Evolutionary conservation across 2,329 filamentous ascomycete genomes (phyloP).

Genomic region (Beauveria rudraprayagi): DNA sequence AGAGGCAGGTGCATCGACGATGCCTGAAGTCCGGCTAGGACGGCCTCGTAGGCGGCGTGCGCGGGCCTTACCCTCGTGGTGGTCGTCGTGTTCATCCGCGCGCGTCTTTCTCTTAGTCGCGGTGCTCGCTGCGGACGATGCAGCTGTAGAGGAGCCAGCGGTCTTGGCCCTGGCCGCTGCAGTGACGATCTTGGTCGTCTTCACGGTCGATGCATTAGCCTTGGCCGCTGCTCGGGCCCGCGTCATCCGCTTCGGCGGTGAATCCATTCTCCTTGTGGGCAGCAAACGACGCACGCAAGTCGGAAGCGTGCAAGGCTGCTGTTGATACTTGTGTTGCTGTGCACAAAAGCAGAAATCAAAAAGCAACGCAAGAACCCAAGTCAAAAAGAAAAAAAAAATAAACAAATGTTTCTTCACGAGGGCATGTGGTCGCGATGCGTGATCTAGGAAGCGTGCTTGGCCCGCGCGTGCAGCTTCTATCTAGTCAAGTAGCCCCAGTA

Average conservation of each 20-base stretch:
- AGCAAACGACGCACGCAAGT: slow-evolving; percentile 12
- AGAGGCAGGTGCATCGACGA: slow-evolving; percentile 13
- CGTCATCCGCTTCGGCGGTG: slow-evolving; percentile 53
- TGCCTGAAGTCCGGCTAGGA: slow-evolving; percentile 33
- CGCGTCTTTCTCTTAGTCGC: slow-evolving; percentile 42
- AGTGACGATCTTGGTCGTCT: slow-evolving; percentile 39
- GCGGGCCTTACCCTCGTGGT: slow-evolving; percentile 28
- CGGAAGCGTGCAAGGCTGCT: slow-evolving; percentile 10
- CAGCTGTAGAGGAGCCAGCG: slow-evolving; percentile 20
- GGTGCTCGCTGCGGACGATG: slow-evolving; percentile 26
- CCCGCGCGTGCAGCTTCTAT: background rate
- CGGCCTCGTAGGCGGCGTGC: slow-evolving; percentile 23
- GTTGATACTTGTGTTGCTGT: slow-evolving; percentile 11
- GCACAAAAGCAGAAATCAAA: slow-evolving; percentile 12
- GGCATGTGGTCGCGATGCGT: slow-evolving; percentile 7
- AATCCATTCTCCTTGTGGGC: slow-evolving; percentile 38
- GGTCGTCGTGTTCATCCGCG: slow-evolving; percentile 43
- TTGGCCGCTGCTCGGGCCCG: slow-evolving; percentile 40
- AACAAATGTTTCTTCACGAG: slow-evolving; percentile 13
- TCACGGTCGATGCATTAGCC: slow-evolving; percentile 27
- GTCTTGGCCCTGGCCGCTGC: slow-evolving; percentile 41
- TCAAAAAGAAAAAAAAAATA: slow-evolving; percentile 7
- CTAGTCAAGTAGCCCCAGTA: background rate
- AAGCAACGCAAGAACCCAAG: slow-evolving; percentile 20
- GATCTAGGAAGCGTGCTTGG: background rate